phyloP scores from a whole-genome alignment of 345 rosid genomes.

The Balakata baccata region DNA sequence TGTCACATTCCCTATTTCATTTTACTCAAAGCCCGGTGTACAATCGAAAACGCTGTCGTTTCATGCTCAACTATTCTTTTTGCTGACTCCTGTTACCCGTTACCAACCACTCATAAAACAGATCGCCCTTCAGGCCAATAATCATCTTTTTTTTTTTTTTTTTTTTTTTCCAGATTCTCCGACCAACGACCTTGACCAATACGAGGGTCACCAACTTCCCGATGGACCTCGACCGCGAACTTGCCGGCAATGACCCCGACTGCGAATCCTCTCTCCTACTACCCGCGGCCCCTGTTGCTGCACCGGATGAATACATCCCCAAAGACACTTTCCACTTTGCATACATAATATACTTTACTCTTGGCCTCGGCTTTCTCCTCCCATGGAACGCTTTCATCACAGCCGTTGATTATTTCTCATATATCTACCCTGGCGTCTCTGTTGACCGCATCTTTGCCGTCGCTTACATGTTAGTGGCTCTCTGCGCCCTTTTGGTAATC shows the following conservation, averaged over 20 bases:
- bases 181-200: not conserved
- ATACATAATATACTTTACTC: slow-evolving; percentile 77
- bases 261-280: slow-evolving; percentile 58
- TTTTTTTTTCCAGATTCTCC: too few relatives aligned
- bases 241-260: slow-evolving; percentile 31
- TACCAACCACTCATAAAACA: too few relatives aligned
- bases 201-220: not conserved
- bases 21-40: too few relatives aligned
- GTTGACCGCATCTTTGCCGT: slow-evolving; percentile 92
- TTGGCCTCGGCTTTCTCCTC: slow-evolving; percentile 80
- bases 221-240: slow-evolving; percentile 43
- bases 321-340: slow-evolving; percentile 67
- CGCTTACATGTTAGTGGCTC: slow-evolving; percentile 66
- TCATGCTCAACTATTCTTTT: too few relatives aligned
- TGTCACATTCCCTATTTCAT: too few relatives aligned
- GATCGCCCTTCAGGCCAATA: too few relatives aligned
- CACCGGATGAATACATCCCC: slow-evolving; percentile 37
- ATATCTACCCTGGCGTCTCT: slow-evolving; percentile 77
- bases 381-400: slow-evolving; percentile 99
- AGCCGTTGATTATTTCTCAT: slow-evolving; percentile 93
- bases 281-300: not conserved
- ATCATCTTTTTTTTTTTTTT: too few relatives aligned
- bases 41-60: too few relatives aligned
- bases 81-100: too few relatives aligned
- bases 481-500: slow-evolving; percentile 47